Evolutionary conservation across 192 early-diverging fungal species (phyloP).

Genomic region (Coemansia biformis): DNA sequence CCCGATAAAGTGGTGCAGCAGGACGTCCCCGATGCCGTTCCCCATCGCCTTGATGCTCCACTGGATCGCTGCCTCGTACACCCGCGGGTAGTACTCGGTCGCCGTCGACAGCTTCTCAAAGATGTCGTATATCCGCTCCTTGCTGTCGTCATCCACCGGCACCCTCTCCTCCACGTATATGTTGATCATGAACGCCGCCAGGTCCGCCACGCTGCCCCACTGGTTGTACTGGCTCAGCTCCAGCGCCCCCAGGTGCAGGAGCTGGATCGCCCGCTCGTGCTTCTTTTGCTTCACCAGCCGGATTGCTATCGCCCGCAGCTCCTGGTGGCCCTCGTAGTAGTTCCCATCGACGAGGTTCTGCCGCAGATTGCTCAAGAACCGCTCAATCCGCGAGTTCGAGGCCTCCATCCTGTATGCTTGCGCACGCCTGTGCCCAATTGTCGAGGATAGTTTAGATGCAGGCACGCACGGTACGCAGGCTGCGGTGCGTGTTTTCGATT

Average conservation of each 20-base stretch:
- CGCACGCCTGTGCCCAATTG: too few relatives aligned
- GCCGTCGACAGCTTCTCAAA: constrained; percentile 57
- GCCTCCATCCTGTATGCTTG: too few relatives aligned
- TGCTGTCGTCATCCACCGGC: constrained; percentile 62
- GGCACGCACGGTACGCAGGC: too few relatives aligned
- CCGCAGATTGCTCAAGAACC: constrained; percentile 55
- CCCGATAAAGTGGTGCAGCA: constrained; percentile 45
- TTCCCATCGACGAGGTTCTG: constrained; percentile 73
- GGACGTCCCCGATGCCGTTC: constrained; percentile 30
- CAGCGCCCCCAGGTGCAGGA: constrained; percentile 75
- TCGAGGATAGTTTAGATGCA: too few relatives aligned
- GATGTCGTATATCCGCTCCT: constrained; percentile 62
- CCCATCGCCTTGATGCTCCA: constrained; percentile 33
- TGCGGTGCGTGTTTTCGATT: too few relatives aligned
- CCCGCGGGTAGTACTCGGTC: constrained; percentile 44
- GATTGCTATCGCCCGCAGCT: constrained; percentile 89
- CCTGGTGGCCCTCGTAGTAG: constrained; percentile 97
- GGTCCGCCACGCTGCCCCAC: constrained; percentile 74
- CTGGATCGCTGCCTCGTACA: constrained; percentile 46
- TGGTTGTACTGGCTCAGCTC: constrained; percentile 77
- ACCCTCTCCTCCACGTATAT: constrained; percentile 67
- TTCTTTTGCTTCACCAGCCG: constrained; percentile 88
- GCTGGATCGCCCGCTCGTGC: constrained; percentile 63
- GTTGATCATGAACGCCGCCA: constrained; percentile 75
- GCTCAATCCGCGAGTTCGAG: constrained; percentile 41